Percentiles rank a stretch among this genome's conserved stretches.
Evolutionary conservation across 1,139 yeast genomes (phyloP).

Genomic region (Candida gigantensis): DNA sequence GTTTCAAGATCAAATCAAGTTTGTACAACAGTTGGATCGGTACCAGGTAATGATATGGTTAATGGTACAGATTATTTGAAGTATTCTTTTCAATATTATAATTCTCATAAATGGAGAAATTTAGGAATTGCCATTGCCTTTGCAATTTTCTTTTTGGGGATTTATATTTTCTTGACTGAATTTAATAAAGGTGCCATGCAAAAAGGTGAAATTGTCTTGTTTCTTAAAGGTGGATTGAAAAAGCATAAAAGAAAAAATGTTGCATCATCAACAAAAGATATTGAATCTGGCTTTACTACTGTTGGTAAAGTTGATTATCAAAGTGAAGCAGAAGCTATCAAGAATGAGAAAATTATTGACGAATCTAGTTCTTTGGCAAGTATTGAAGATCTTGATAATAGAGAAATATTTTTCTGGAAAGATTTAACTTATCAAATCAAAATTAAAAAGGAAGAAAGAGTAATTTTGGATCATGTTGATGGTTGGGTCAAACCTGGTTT

Average conservation of each 20-base stretch:
- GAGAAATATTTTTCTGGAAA: constrained; percentile 75
- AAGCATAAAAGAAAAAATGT: constrained; percentile 30
- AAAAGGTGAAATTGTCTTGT: constrained; percentile 80
- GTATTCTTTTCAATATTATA: constrained; percentile 48
- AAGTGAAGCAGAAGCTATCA: constrained; percentile 9
- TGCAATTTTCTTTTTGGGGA: constrained; percentile 52
- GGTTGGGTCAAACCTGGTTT: constrained; percentile 54
- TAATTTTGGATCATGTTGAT: constrained; percentile 67
- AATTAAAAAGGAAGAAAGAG: constrained; percentile 63
- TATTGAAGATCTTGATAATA: constrained; percentile 12
- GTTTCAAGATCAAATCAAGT: constrained; percentile 37
- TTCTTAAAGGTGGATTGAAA: constrained; percentile 57
- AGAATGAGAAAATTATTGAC: constrained; percentile 12
- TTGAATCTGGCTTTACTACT: constrained; percentile 12
- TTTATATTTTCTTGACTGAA: constrained; percentile 63
- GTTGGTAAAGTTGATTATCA: constrained; percentile 15
- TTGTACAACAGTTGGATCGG: constrained; percentile 67
- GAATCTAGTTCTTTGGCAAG: constrained; percentile 3
- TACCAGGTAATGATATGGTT: constrained; percentile 55
- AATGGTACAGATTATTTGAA: constrained; percentile 59
- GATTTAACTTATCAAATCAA: constrained; percentile 73
- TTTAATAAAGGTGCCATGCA: constrained; percentile 76
- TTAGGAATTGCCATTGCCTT: constrained; percentile 69
- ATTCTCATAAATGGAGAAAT: constrained; percentile 80
- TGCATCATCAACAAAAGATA: constrained; percentile 4